These are phyloP conservation scores for Blumeriella jaapii DNA, from an alignment of 2,329 filamentous ascomycete genomes.

Conservation along the genomic window DNA sequence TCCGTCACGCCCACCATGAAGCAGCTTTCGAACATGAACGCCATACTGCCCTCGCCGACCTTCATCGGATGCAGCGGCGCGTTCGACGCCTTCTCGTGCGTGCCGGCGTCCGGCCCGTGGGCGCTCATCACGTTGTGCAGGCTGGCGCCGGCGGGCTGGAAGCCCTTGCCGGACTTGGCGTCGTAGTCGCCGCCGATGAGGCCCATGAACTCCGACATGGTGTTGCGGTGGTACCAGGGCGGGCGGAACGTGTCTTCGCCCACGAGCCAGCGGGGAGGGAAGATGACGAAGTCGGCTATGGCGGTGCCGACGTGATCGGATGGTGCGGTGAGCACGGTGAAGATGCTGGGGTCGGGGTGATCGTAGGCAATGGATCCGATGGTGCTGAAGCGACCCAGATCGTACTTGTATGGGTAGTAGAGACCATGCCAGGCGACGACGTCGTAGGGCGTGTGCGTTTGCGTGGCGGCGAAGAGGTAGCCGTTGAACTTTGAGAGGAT, in stretches of 20 bases:
- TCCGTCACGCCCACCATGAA: slow-evolving; percentile 63
- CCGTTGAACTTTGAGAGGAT: slow-evolving; percentile 57
- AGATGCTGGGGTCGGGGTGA: slow-evolving; percentile 70
- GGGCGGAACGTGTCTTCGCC: slow-evolving; percentile 48
- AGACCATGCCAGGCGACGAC: slow-evolving; percentile 73
- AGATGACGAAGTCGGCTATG: slow-evolving; percentile 54
- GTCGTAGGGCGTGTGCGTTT: slow-evolving; percentile 65
- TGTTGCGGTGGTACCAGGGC: slow-evolving; percentile 54
- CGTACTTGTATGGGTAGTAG: slow-evolving; percentile 75
- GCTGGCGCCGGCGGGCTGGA: slow-evolving; percentile 48
- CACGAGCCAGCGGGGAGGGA: slow-evolving; percentile 53
- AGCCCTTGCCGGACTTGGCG: slow-evolving; percentile 43
- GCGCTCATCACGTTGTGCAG: slow-evolving; percentile 53
- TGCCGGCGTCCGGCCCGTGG: slow-evolving; percentile 45
- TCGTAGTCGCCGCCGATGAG: slow-evolving; percentile 50
- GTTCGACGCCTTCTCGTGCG: slow-evolving; percentile 43
- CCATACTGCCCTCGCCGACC: slow-evolving; percentile 47
- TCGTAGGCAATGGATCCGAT: slow-evolving; percentile 65
- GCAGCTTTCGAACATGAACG: slow-evolving; percentile 54
- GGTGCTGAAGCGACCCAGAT: slow-evolving; percentile 64
- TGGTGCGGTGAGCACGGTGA: slow-evolving; percentile 51
- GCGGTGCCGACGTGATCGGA: slow-evolving; percentile 44
- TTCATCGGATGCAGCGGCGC: slow-evolving; percentile 42
- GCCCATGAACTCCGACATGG: slow-evolving; percentile 56
- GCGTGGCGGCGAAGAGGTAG: slow-evolving; percentile 50